Base-by-base conservation (phyloP, 306 rosid species). In the Boehmeria nivea region DNA sequence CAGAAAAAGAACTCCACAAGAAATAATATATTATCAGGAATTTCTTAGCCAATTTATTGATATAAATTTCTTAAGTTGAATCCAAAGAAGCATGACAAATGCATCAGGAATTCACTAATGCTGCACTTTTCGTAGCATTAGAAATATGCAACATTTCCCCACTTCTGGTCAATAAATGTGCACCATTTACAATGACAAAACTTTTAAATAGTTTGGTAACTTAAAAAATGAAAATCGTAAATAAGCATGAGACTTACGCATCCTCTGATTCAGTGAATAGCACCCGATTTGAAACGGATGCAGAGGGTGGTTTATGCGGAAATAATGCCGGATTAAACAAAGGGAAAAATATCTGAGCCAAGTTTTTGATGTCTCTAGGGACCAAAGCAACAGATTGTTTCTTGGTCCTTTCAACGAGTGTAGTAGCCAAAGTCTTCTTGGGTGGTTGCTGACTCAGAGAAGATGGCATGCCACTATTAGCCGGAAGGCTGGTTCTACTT, bases 231-330 rank as follows among this genome's bases (percentile, higher is more conserved):
- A 40, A 14, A 1, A 4, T n/a, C 0, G 17, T 11, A 14, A 50
- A 37, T 51, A 61, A 37, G 61, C 12, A 39, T 62, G 81, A 57
- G 67, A 81, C 96, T 85, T 74, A 93, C 96, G 78, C 96, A 51
- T 87, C 96, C 78, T 93, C 99, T 44, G 94, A 78, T 74, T 93
- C 94, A 18, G 99, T 91, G 73, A 87, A 91, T 65, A 91, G 95
- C 43, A 85, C 71, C 75, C 94, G 71, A 51, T 83, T 87, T 57
- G 80, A 81, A 55, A 81, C 84, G 15, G 84, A 83, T 51, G 93
- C 73, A 3, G 77, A 67, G 50, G 95, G 99, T 75, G 96, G 80
- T 78, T 85, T 85, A 52, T 79, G 95, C 19, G 99, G 96, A 75
- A 81, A 93, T 67, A 93, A 79, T 66, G 81, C 77, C 19, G 89